These are phyloP conservation scores for Ogataea degrootiae DNA, from an alignment of 805 yeast species.

Conservation along the genomic window DNA sequence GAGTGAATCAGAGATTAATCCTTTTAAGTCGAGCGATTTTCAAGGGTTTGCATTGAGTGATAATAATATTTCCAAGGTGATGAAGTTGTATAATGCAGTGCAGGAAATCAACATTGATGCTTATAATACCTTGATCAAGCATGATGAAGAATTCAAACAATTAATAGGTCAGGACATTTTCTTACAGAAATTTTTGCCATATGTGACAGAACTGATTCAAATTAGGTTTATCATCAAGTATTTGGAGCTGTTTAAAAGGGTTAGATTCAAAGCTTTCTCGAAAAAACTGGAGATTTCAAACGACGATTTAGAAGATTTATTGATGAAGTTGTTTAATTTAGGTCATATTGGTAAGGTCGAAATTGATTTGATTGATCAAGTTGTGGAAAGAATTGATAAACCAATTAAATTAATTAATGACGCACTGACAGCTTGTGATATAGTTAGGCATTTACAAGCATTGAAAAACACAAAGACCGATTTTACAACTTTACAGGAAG, in stretches of 20 bases:
- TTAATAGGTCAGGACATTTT: constrained; percentile 13
- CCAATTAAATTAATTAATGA: constrained; percentile 5
- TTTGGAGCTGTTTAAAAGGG: constrained; percentile 18
- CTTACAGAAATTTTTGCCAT: constrained; percentile 20
- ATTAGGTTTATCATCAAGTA: constrained; percentile 19
- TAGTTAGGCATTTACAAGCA: constrained; percentile 11
- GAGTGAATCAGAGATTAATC: constrained; percentile 61
- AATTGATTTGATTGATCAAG: constrained; percentile 21
- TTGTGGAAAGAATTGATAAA: constrained; percentile 10
- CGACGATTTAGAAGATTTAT: constrained; percentile 16
- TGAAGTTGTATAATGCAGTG: constrained; percentile 25
- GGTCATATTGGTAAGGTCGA: constrained; percentile 23
- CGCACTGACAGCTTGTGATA: constrained; percentile 4
- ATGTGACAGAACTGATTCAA: constrained; percentile 22
- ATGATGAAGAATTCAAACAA: constrained; percentile 4
- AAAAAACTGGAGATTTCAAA: constrained; percentile 16
- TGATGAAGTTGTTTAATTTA: constrained; percentile 21
- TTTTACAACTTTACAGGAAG: constrained; percentile 5
- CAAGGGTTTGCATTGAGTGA: constrained; percentile 26
- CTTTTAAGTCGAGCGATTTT: constrained; percentile 71
- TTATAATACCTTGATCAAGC: constrained; percentile 17
- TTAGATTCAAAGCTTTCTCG: constrained; percentile 18
- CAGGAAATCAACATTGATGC: constrained; percentile 20
- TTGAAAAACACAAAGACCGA: constrained; percentile 4
- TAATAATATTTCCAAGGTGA: constrained; percentile 15